Percentiles rank a stretch among this genome's conserved stretches.
These are phyloP conservation scores for Vigna reflexopilosa DNA, from an alignment of 306 rosid genomes.

Conservation along the genomic window DNA sequence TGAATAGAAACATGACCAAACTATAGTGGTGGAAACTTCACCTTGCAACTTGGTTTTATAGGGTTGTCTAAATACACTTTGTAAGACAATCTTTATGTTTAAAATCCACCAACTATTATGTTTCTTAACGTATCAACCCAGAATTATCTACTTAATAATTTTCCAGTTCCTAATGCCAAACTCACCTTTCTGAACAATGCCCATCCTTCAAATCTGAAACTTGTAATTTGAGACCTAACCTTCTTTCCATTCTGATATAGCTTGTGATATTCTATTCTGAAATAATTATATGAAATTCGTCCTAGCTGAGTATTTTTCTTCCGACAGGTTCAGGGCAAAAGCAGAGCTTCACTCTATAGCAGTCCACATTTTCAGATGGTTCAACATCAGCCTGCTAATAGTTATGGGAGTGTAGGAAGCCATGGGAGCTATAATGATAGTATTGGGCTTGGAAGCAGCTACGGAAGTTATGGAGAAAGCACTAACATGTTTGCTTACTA, in stretches of 20 bases:
- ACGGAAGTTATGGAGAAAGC: conserved; percentile 94
- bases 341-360: conserved; percentile 69
- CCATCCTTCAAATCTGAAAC: background rate
- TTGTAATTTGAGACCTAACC: conserved; percentile 9
- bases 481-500: conserved; percentile 80
- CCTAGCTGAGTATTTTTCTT: conserved; percentile 42
- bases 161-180: background rate
- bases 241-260: conserved; percentile 18
- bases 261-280: conserved; percentile 23
- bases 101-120: background rate
- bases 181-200: conserved; percentile 24
- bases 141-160: background rate
- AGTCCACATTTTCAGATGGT: conserved; percentile 87
- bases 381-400: conserved; percentile 76
- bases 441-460: conserved; percentile 90
- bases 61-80: too few species aligned
- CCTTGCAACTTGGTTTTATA: too few species aligned
- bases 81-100: background rate
- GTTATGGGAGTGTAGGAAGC: conserved; percentile 96
- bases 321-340: conserved; percentile 75
- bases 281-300: conserved; percentile 34
- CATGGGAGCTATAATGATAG: conserved; percentile 93
- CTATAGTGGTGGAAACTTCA: too few species aligned
- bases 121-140: background rate
- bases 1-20: too few species aligned